A percentile compares a stretch with the other conserved stretches of the same genome.
Evolutionary conservation across 352 stramenopile genomes (phyloP).

Genomic region (Globisporangium uncinulatum): DNA sequence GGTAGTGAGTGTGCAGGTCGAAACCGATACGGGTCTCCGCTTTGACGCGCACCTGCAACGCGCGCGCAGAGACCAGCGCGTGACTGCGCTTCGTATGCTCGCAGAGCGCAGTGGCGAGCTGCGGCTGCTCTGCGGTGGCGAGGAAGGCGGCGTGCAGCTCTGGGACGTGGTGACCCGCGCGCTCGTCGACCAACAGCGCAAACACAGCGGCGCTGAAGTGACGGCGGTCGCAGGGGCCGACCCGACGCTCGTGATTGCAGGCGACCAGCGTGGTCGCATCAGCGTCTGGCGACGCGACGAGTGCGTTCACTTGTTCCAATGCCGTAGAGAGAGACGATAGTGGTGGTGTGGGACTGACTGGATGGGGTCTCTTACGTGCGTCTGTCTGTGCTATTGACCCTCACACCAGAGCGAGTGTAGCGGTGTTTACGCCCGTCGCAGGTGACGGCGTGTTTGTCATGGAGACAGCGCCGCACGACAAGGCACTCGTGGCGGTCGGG

Average conservation of each 20-base stretch:
- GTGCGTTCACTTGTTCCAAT: constrained; percentile 18
- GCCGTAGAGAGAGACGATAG: no score
- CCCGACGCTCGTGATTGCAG: constrained; percentile 41
- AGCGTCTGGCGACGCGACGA: constrained; percentile 51
- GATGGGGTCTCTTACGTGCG: not conserved
- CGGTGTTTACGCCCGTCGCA: constrained; percentile 38
- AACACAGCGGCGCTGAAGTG: constrained; percentile 53
- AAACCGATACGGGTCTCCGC: not conserved
- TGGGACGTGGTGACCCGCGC: constrained; percentile 48
- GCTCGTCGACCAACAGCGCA: constrained; percentile 59
- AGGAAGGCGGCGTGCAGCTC: constrained; percentile 70
- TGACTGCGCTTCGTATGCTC: constrained; percentile 52
- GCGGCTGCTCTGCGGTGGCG: constrained; percentile 45
- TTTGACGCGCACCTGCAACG: constrained; percentile 52
- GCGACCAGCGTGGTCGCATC: constrained; percentile 54
- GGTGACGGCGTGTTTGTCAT: constrained; percentile 54
- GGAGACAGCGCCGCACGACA: constrained; percentile 42
- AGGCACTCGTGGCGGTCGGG: constrained; percentile 52
- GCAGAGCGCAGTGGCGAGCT: constrained; percentile 23
- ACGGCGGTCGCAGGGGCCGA: constrained; percentile 37
- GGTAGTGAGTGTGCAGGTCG: not conserved
- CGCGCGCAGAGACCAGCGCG: constrained; percentile 50
- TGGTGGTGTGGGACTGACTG: not conserved
- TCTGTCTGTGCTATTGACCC: not conserved
- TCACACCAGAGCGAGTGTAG: constrained; percentile 27